These are phyloP conservation scores for Chenopodium suecicum DNA, from an alignment of 148 eudicot species.

Conservation along the genomic window DNA sequence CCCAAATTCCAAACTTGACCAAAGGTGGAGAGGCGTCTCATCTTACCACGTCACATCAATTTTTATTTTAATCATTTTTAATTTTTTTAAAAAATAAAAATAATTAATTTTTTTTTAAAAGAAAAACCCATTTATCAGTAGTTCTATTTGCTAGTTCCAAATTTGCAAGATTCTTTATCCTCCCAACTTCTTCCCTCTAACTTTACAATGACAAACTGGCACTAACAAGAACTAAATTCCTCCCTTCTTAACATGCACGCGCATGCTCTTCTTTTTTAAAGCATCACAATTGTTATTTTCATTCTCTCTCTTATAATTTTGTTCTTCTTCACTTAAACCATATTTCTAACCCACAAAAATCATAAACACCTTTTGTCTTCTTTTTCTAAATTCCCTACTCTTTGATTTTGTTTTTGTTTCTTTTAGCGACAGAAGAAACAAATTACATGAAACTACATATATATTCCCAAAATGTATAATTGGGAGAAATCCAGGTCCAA, in stretches of 20 bases:
- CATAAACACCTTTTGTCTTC: conserved; percentile 20
- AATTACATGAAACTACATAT: too few species aligned
- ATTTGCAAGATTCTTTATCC: conserved; percentile 10
- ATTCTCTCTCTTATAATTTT: conserved; percentile 18
- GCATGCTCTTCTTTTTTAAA: conserved; percentile 32
- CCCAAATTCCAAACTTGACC: conserved; percentile 11
- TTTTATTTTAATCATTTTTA: background rate
- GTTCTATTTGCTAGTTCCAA: background rate
- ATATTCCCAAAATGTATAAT: conserved; percentile 23
- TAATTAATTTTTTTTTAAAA: too few species aligned
- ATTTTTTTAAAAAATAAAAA: background rate
- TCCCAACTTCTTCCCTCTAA: background rate
- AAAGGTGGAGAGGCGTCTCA: conserved; percentile 19
- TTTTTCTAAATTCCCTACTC: background rate
- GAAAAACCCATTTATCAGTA: background rate
- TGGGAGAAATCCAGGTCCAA: conserved; percentile 32
- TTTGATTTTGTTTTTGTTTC: background rate
- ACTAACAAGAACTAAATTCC: background rate
- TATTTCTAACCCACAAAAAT: conserved; percentile 13
- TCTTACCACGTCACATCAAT: conserved; percentile 27
- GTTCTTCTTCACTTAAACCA: conserved; percentile 15
- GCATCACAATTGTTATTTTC: background rate
- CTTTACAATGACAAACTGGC: conserved; percentile 20
- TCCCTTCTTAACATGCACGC: conserved; percentile 29
- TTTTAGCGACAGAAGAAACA: conserved; percentile 16